Evolutionary conservation across 176 grass and related monocot genomes (phyloP).

Genomic region (Areca catechu): DNA sequence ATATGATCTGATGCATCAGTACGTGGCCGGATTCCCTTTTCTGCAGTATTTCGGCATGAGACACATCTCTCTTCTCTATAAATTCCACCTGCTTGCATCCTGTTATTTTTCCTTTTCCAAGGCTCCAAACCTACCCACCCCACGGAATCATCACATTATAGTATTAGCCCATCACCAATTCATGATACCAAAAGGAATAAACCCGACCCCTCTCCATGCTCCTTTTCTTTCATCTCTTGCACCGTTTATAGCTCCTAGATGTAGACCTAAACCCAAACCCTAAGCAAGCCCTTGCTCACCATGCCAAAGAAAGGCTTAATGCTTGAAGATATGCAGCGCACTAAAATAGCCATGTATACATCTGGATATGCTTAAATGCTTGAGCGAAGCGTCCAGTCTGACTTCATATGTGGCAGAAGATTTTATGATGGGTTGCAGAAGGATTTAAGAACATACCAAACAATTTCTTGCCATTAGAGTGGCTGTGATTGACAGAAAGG

Average conservation of each 20-base stretch:
- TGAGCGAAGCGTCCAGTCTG: neutral
- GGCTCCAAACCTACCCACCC: neutral
- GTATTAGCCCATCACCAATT: neutral
- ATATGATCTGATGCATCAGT: slow-evolving; percentile 7
- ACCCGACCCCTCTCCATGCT: slow-evolving; percentile 1
- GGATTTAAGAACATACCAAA: slow-evolving; percentile 10
- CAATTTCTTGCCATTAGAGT: neutral
- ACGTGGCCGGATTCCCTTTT: slow-evolving; percentile 11
- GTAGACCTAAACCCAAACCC: no score
- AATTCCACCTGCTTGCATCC: slow-evolving; percentile 1
- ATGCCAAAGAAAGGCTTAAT: no score
- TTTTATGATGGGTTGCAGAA: slow-evolving; percentile 5
- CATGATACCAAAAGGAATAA: neutral
- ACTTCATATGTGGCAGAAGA: slow-evolving; percentile 4
- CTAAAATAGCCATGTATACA: no score
- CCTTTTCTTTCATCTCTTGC: slow-evolving; percentile 17
- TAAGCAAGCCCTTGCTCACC: no score
- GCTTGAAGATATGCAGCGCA: no score
- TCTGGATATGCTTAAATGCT: no score
- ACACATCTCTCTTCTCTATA: slow-evolving; percentile 1
- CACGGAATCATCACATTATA: slow-evolving; percentile 6
- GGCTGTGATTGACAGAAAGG: slow-evolving; percentile 1
- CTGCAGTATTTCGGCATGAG: neutral
- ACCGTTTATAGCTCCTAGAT: neutral
- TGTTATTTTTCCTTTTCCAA: neutral